A percentile compares a stretch with the other conserved stretches of the same genome.
Evolutionary conservation across 306 rosid species (phyloP).

Genomic region (Citrullus amarus): DNA sequence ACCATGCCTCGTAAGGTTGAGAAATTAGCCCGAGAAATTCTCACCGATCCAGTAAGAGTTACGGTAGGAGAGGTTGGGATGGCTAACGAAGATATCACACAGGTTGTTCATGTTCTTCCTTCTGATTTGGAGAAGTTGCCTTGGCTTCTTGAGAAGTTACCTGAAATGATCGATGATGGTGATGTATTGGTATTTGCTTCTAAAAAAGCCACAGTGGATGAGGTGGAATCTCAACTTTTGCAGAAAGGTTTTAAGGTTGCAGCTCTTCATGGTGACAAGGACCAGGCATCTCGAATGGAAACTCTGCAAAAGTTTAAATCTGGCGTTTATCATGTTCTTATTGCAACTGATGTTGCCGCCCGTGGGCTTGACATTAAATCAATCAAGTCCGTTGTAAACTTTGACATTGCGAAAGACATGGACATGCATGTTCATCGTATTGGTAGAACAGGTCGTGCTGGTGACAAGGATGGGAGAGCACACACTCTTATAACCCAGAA

Average conservation of each 20-base stretch:
- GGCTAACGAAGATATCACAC: constrained; percentile 98
- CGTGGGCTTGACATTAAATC: constrained; percentile 99
- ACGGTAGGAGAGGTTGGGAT: constrained; percentile 95
- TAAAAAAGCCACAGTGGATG: constrained; percentile 88
- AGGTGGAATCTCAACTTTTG: constrained; percentile 65
- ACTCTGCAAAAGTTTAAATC: constrained; percentile 84
- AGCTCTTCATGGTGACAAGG: constrained; percentile 95
- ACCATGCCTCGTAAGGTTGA: constrained; percentile 93
- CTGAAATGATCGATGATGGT: constrained; percentile 82
- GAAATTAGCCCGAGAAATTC: constrained; percentile 92
- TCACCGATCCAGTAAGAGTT: constrained; percentile 76
- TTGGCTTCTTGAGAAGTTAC: constrained; percentile 77
- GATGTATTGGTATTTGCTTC: constrained; percentile 92
- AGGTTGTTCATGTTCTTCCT: constrained; percentile 83
- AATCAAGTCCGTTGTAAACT: constrained; percentile 89
- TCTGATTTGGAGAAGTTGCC: constrained; percentile 80
- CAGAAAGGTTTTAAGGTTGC: constrained; percentile 69
- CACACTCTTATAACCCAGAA: constrained; percentile 82
- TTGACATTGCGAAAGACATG: constrained; percentile 96
- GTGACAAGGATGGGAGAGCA: constrained; percentile 96
- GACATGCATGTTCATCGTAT: constrained; percentile 99
- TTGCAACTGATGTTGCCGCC: constrained; percentile 99
- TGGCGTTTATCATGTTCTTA: constrained; percentile 72
- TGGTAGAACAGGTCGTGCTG: constrained; percentile 99
- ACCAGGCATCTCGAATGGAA: constrained; percentile 94